phyloP scores from a whole-genome alignment of 495 filamentous ascomycete genomes.

The Xylaria flabelliformis region DNA sequence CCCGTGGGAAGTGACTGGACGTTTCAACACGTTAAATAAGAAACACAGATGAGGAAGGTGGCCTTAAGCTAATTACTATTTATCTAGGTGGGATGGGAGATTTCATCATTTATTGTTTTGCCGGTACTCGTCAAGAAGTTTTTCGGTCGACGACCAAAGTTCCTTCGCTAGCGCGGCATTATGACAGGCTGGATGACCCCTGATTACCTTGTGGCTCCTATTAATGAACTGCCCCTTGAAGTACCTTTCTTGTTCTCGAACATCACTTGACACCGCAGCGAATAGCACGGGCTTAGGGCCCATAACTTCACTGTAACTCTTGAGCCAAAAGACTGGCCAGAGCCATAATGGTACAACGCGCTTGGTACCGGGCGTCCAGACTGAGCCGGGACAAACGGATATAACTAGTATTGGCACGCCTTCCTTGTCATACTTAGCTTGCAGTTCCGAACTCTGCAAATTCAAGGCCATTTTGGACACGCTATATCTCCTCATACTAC shows the following conservation, averaged over 20 bases:
- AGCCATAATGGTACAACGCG: neutral
- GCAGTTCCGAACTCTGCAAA: conserved; percentile 28
- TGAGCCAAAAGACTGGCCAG: conserved; percentile 3
- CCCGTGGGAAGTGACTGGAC: neutral
- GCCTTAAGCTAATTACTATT: neutral
- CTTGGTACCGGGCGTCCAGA: neutral
- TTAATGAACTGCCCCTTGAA: conserved; percentile 21
- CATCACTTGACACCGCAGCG: conserved; percentile 6
- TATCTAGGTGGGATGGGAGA: neutral
- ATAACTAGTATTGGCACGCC: neutral
- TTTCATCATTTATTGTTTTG: neutral
- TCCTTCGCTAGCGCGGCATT: neutral
- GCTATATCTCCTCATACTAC: conserved; percentile 28
- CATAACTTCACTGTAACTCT: conserved; percentile 16
- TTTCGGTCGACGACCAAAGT: neutral
- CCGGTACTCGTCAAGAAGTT: neutral
- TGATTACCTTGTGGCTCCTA: conserved; percentile 16
- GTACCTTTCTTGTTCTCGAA: conserved; percentile 16
- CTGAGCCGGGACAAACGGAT: neutral
- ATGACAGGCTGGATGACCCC: conserved; percentile 6
- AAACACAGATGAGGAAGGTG: neutral
- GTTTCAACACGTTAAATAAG: neutral
- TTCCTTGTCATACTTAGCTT: neutral
- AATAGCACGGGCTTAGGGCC: conserved; percentile 19
- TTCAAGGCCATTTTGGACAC: conserved; percentile 33